Evolutionary conservation across 1,139 yeast species (phyloP).

Genomic region (Suhomyces bribrorum): DNA sequence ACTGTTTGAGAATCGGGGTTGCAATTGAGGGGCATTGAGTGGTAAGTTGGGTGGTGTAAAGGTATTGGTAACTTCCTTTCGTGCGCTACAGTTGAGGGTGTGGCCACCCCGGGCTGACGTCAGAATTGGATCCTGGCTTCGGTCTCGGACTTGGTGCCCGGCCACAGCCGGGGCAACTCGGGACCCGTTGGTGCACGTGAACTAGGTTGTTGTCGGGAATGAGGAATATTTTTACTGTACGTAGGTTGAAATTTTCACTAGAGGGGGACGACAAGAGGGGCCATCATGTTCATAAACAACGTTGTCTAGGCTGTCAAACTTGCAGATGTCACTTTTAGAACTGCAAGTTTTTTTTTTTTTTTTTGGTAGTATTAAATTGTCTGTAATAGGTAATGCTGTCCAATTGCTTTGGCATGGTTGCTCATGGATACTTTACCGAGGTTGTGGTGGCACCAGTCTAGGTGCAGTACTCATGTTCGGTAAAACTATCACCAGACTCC

Average conservation of each 20-base stretch:
- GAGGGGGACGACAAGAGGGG: too few species aligned
- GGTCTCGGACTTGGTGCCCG: slow-evolving; percentile 11
- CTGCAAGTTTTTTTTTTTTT: too few species aligned
- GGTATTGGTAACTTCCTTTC: slow-evolving; percentile 2
- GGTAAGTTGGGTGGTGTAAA: neutral
- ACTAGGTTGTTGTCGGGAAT: neutral
- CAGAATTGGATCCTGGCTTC: slow-evolving; percentile 2
- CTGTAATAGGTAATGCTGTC: too few species aligned
- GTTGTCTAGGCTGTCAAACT: too few species aligned
- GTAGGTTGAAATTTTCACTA: neutral
- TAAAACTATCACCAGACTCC: too few species aligned
- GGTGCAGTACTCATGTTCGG: too few species aligned
- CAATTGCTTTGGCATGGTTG: too few species aligned
- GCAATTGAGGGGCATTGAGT: neutral
- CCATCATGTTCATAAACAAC: too few species aligned
- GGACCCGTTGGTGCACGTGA: slow-evolving; percentile 6
- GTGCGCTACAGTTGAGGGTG: neutral
- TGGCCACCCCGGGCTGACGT: slow-evolving; percentile 2
- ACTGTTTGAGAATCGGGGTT: neutral
- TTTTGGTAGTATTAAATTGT: too few species aligned
- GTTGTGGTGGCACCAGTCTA: too few species aligned
- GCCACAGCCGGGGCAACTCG: slow-evolving; percentile 6
- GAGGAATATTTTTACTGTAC: neutral
- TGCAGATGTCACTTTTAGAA: too few species aligned
- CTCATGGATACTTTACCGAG: too few species aligned